Conservation (phyloP, 1,284 basidiomycete species). For the Mycena citricolor region DNA sequence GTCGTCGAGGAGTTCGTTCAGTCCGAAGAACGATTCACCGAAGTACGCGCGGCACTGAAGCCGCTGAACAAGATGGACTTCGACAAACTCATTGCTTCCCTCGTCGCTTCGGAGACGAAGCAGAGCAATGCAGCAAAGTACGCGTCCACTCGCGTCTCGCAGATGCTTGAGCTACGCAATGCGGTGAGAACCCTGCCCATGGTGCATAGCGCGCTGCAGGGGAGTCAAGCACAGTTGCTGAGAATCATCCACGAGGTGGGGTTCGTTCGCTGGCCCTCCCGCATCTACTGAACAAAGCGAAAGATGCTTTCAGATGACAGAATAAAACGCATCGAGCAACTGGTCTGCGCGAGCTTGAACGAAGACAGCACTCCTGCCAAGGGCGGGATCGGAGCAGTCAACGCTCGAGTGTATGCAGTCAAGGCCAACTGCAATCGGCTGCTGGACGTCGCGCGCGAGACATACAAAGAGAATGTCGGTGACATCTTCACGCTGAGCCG, state of each 20-base stretch:
- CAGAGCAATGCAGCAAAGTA: conserved; percentile 53
- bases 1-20: conserved; percentile 82
- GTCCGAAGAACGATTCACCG: conserved; percentile 71
- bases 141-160: conserved; percentile 68
- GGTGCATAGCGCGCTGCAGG: conserved; percentile 59
- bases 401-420: conserved; percentile 82
- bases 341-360: conserved; percentile 67
- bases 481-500: conserved; percentile 76
- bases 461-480: conserved; percentile 86
- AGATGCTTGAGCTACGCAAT: conserved; percentile 75
- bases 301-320: conserved; percentile 76
- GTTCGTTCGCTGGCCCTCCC: conserved; percentile 1
- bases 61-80: conserved; percentile 78
- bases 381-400: conserved; percentile 69
- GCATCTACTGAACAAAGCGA: conserved; percentile 2
- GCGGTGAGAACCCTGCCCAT: conserved; percentile 65
- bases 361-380: conserved; percentile 63
- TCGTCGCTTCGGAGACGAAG: conserved; percentile 61
- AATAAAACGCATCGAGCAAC: conserved; percentile 58
- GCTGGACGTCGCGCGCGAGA: conserved; percentile 90
- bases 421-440: conserved; percentile 78
- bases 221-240: conserved; percentile 60
- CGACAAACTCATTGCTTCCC: conserved; percentile 80
- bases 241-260: conserved; percentile 60
- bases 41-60: conserved; percentile 69